Percentiles rank a stretch among this genome's conserved stretches.
phyloP scores from a whole-genome alignment of 2,329 filamentous ascomycete species.

The Colletotrichum orchidophilum region DNA sequence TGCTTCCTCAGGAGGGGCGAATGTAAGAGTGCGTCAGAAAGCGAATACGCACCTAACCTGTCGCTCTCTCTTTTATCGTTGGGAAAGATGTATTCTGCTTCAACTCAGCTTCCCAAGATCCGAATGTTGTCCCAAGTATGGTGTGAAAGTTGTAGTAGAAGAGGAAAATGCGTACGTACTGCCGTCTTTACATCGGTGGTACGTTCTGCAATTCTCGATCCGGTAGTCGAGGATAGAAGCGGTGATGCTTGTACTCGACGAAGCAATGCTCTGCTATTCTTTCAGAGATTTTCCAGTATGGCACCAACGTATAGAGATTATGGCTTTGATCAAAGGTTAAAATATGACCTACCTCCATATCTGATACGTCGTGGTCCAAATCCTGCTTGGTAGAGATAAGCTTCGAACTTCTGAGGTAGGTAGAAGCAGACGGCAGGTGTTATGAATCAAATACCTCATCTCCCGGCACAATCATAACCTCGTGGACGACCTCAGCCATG shows the following conservation, averaged over 20 bases:
- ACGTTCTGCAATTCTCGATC: constrained; percentile 25
- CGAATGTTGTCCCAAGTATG: background rate
- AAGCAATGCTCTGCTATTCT: background rate
- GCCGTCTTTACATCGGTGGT: constrained; percentile 36
- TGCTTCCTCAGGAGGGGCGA: too few relatives aligned
- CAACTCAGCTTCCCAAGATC: background rate
- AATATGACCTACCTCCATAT: background rate
- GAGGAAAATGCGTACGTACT: background rate
- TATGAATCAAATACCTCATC: background rate
- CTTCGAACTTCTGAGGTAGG: too few relatives aligned
- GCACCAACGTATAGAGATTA: too few relatives aligned
- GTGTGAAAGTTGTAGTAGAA: background rate
- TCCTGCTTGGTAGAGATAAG: background rate
- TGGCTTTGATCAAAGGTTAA: background rate
- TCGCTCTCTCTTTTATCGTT: background rate
- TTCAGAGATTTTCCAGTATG: background rate
- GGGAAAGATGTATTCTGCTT: background rate
- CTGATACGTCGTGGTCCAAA: background rate
- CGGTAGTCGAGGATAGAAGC: constrained; percentile 41
- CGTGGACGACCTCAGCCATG: background rate
- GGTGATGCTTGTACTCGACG: constrained; percentile 41
- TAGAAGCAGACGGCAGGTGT: too few relatives aligned
- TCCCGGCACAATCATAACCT: background rate
- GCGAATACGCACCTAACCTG: background rate
- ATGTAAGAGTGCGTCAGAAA: background rate